A percentile compares a stretch with the other conserved stretches of the same genome.
Conservation (phyloP, 192 early-diverging fungal genomes). For the Backusella liffmaniae region DNA sequence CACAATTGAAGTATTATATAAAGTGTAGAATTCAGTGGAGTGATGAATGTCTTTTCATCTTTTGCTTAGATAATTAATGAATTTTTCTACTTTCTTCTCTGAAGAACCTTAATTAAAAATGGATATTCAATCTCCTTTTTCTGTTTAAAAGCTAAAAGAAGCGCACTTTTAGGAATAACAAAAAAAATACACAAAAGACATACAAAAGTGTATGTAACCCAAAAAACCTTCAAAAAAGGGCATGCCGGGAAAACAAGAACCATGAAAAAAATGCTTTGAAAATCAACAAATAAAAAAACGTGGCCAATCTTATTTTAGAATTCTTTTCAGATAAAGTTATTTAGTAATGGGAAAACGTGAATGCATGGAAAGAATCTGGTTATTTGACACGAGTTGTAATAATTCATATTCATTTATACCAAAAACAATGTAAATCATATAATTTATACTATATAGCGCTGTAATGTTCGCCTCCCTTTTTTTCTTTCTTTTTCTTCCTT, state of each 20-base stretch:
- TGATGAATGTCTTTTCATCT: not conserved
- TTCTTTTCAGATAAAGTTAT: not conserved
- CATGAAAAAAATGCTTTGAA: not conserved
- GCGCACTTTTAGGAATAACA: not conserved
- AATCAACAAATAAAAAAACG: constrained; percentile 4
- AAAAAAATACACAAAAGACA: not conserved
- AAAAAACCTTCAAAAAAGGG: not conserved
- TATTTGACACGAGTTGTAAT: constrained; percentile 2
- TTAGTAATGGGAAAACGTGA: not conserved
- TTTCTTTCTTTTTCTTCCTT: not conserved
- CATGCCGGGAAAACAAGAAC: not conserved
- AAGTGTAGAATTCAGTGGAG: not conserved
- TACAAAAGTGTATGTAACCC: not conserved
- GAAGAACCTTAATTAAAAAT: not conserved
- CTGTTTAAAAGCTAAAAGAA: not conserved
- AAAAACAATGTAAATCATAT: not conserved
- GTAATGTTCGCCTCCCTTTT: not conserved
- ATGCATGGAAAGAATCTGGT: constrained; percentile 5
- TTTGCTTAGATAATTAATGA: not conserved
- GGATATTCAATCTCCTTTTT: not conserved
- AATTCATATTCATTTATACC: constrained; percentile 1
- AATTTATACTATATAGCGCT: not conserved
- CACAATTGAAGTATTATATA: not conserved
- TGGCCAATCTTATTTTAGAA: not conserved
- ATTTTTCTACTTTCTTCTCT: not conserved